Percentiles rank a stretch among this genome's conserved stretches.
Evolutionary conservation across 2,329 filamentous ascomycete genomes (phyloP).

Genomic region (Cladophialophora chaetospira): DNA sequence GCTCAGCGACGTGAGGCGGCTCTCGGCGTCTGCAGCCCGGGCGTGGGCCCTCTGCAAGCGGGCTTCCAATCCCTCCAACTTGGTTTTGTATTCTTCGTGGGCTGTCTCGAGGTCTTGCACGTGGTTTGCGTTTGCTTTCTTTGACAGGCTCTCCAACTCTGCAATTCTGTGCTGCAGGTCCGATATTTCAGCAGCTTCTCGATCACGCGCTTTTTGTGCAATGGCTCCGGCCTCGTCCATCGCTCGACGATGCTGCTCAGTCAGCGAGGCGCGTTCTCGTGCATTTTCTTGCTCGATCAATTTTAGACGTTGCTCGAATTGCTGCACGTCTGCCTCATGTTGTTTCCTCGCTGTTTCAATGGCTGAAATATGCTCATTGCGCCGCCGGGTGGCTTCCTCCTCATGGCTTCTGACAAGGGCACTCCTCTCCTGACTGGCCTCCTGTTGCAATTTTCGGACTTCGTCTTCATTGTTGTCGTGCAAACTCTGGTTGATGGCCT

Average conservation of each 20-base stretch:
- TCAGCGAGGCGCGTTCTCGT: slow-evolving; percentile 18
- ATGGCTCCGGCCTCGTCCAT: slow-evolving; percentile 42
- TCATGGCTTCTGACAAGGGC: slow-evolving; percentile 26
- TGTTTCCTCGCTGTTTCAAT: slow-evolving; percentile 47
- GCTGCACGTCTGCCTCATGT: slow-evolving; percentile 50
- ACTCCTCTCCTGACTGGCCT: slow-evolving; percentile 34
- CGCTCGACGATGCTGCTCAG: slow-evolving; percentile 27
- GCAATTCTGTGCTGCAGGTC: slow-evolving; percentile 64
- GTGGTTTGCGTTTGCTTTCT: slow-evolving; percentile 62
- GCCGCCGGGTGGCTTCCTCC: slow-evolving; percentile 36
- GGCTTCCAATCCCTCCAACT: slow-evolving; percentile 50
- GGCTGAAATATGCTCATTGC: slow-evolving; percentile 52
- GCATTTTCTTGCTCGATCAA: slow-evolving; percentile 28
- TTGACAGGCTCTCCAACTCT: slow-evolving; percentile 54
- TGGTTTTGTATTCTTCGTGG: slow-evolving; percentile 53
- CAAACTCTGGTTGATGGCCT: slow-evolving; percentile 68
- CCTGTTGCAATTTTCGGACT: slow-evolving; percentile 52
- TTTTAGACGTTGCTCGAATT: slow-evolving; percentile 52
- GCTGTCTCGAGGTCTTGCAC: slow-evolving; percentile 61
- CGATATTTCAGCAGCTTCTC: slow-evolving; percentile 63
- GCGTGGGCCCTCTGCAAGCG: slow-evolving; percentile 50
- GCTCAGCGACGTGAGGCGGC: slow-evolving; percentile 11
- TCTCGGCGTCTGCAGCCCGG: slow-evolving; percentile 41
- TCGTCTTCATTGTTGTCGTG: slow-evolving; percentile 71
- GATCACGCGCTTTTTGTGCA: slow-evolving; percentile 41